Conservation (phyloP, 345 rosid genomes). For the Pugionium dolabratum region DNA sequence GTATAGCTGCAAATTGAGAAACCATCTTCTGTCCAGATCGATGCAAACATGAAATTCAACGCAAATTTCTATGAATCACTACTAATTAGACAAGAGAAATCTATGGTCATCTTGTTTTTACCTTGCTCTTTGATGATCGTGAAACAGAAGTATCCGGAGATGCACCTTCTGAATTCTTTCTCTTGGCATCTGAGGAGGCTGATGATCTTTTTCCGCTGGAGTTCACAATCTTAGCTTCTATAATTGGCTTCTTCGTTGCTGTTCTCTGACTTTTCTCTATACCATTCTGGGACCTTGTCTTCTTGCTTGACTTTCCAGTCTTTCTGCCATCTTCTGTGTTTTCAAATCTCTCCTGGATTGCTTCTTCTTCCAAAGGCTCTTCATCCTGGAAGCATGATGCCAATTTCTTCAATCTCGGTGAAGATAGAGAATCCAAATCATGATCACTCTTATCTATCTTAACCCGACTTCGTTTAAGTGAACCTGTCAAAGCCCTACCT, state of each 20-base stretch:
- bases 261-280: conserved; percentile 28
- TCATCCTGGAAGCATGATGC: conserved; percentile 33
- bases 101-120: conserved; percentile 30
- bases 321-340: too few species aligned
- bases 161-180: conserved; percentile 26
- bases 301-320: conserved; percentile 32
- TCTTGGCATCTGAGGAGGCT: conserved; percentile 30
- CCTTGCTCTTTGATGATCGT: conserved; percentile 48
- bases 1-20: conserved; percentile 26
- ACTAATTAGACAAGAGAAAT: conserved; percentile 25
- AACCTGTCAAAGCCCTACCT: conserved; percentile 37
- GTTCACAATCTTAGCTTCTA: conserved; percentile 31
- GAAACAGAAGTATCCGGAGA: conserved; percentile 33
- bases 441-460: conserved; percentile 41
- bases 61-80: conserved; percentile 8
- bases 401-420: conserved; percentile 25
- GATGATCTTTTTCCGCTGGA: conserved; percentile 27
- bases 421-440: conserved; percentile 46
- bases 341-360: too few species aligned
- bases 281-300: conserved; percentile 31
- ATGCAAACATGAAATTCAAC: background rate
- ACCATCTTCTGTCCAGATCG: conserved; percentile 44
- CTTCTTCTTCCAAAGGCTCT: conserved; percentile 35
- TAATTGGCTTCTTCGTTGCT: conserved; percentile 19
- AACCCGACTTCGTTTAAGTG: conserved; percentile 40